Evolutionary conservation across 2,329 filamentous ascomycete species (phyloP), one percentile per base, ranked within the genome.

Genomic region (Cladosporium colombiae): DNA sequence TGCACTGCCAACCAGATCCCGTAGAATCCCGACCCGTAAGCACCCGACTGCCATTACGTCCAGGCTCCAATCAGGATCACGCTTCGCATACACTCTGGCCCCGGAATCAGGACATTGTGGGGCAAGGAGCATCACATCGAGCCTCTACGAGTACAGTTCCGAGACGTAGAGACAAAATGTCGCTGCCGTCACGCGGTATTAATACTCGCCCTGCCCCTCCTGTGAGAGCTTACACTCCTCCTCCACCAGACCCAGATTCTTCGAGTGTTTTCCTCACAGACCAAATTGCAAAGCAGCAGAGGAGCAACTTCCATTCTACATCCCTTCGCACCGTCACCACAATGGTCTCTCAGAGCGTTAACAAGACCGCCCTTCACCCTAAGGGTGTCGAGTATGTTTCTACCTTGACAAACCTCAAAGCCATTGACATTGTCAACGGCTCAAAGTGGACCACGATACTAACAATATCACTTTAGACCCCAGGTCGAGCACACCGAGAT

Each of bases 281-380:
- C 71, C 84, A 86, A 75, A 75, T 85, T 73, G 78, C 80, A 72
- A 86, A 86, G 75, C 85, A 87, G 76, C 81, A 83, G 68, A 82
- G 81, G 72, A 84, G 81, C 75, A 85, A 86, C 73, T 87, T 85
- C 74, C 85, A 87, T 72, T 87, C 85, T 53, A 81, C 83, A 68
- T 86, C 85, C 64, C 77, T 86, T 74, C 79, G 70, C 57, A 83
- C 63, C 46, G 58, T 70, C 71, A 75, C 65, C 65, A 83, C 82
- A 80, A 78, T 78, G 69, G 74, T 78, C 73, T 79, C 81, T 71
- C 79, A 83, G 72, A 84, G 80, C 74, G 87, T 97, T 77, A 97
- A 97, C 88, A 94, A 93, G 85, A 97, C 93, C 75, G 88, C 88
- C 75, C 89, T 97, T 74, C 93, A 97, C 86, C 93, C 93, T 69